Conservation (phyloP, 805 yeast genomes). For the Cyberlindnera samutprakarnensis region DNA sequence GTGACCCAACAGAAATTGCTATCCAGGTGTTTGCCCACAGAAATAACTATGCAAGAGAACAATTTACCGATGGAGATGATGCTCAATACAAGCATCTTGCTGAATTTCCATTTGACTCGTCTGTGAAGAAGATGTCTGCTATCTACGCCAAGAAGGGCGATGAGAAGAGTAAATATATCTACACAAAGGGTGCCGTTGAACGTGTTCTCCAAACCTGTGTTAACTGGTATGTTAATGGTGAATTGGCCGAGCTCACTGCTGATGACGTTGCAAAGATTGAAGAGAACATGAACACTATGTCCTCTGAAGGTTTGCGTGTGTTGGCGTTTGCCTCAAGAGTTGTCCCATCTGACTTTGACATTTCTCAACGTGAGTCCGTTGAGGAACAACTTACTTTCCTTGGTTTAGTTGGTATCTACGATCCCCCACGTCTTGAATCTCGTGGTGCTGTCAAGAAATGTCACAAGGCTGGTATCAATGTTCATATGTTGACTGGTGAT, state of each 20-base stretch:
- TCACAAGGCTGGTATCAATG: constrained; percentile 70
- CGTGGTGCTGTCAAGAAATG: constrained; percentile 56
- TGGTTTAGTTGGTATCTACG: constrained; percentile 73
- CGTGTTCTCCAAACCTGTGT: constrained; percentile 51
- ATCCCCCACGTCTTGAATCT: constrained; percentile 71
- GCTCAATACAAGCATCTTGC: constrained; percentile 32
- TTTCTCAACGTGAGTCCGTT: constrained; percentile 34
- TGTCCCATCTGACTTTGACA: constrained; percentile 24
- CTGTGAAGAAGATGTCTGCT: constrained; percentile 66
- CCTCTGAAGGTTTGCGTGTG: constrained; percentile 63
- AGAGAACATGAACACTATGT: constrained; percentile 48
- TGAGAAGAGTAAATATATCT: constrained; percentile 27
- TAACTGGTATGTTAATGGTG: constrained; percentile 37
- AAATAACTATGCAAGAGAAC: constrained; percentile 40
- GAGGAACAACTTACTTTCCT: constrained; percentile 50
- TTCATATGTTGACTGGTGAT: constrained; percentile 79
- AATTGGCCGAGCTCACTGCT: constrained; percentile 29
- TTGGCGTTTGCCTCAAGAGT: constrained; percentile 56
- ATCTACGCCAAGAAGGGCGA: constrained; percentile 34
- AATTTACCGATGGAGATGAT: constrained; percentile 30
- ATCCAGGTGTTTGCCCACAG: constrained; percentile 71
- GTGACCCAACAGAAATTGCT: constrained; percentile 88
- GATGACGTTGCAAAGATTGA: constrained; percentile 37
- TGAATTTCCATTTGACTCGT: constrained; percentile 72
- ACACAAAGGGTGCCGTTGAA: constrained; percentile 74